phyloP scores from a whole-genome alignment of 495 filamentous ascomycete species.

The Saxispiralis lemnorum region DNA sequence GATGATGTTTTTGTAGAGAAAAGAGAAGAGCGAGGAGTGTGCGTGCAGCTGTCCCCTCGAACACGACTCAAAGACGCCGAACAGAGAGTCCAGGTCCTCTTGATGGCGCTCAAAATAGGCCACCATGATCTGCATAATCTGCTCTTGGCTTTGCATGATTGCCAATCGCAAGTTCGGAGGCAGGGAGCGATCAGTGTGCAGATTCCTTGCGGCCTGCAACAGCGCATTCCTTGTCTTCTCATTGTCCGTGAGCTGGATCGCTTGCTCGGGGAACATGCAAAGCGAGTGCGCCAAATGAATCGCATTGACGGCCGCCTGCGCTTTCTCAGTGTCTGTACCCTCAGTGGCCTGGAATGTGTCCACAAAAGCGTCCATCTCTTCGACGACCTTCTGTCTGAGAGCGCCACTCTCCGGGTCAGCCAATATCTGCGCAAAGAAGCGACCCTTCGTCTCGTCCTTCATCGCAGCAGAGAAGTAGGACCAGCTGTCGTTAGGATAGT shows the following conservation, averaged over 20 bases:
- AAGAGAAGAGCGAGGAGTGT: slow-evolving; percentile 54
- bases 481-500: slow-evolving; percentile 79
- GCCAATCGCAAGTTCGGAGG: slow-evolving; percentile 60
- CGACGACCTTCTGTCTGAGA: slow-evolving; percentile 54
- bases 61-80: slow-evolving; percentile 66
- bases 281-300: slow-evolving; percentile 71
- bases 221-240: slow-evolving; percentile 52
- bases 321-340: slow-evolving; percentile 31
- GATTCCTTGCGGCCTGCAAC: slow-evolving; percentile 48
- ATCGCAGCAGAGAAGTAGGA: slow-evolving; percentile 55
- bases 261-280: slow-evolving; percentile 38
- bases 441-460: slow-evolving; percentile 67
- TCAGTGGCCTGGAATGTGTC: slow-evolving; percentile 41
- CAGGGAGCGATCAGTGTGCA: slow-evolving; percentile 53
- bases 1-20: slow-evolving; percentile 75
- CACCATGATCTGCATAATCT: slow-evolving; percentile 72
- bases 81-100: slow-evolving; percentile 75
- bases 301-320: slow-evolving; percentile 64
- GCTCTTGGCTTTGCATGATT: slow-evolving; percentile 73
- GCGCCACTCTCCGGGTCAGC: slow-evolving; percentile 54
- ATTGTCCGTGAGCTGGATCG: slow-evolving; percentile 62
- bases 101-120: slow-evolving; percentile 55
- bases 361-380: slow-evolving; percentile 51
- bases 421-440: slow-evolving; percentile 89
- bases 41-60: slow-evolving; percentile 67